phyloP scores from a whole-genome alignment of 2,329 filamentous ascomycete genomes.

The Hymenoscyphus salicellus region DNA sequence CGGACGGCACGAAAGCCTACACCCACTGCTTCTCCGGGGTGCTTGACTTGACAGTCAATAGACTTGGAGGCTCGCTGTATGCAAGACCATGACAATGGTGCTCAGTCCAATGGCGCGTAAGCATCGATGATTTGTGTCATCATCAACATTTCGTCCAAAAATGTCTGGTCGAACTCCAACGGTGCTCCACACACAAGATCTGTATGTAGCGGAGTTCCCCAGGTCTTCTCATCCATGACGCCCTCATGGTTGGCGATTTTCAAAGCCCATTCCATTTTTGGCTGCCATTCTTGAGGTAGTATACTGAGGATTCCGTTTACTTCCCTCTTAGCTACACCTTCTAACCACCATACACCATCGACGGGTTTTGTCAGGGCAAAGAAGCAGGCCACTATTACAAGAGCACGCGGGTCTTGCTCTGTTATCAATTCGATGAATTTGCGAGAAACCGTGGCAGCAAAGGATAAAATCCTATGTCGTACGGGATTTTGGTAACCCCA shows the following conservation, averaged over 20 bases:
- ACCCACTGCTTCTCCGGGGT: neutral
- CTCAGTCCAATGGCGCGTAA: neutral
- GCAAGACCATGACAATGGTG: neutral
- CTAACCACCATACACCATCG: conserved; percentile 60
- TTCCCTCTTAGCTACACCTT: conserved; percentile 63
- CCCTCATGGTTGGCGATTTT: conserved; percentile 32
- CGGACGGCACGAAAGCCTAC: neutral
- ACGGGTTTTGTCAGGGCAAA: conserved; percentile 33
- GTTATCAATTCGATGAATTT: conserved; percentile 60
- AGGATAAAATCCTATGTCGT: conserved; percentile 56
- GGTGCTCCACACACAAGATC: neutral
- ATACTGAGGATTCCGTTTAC: conserved; percentile 51
- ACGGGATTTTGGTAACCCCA: conserved; percentile 62
- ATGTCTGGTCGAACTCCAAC: neutral
- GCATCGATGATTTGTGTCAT: conserved; percentile 2
- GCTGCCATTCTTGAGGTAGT: conserved; percentile 33
- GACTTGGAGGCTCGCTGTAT: neutral
- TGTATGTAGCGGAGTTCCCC: conserved; percentile 24
- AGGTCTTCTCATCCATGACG: conserved; percentile 29
- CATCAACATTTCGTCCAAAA: neutral
- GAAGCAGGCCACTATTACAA: conserved; percentile 34
- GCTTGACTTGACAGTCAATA: neutral
- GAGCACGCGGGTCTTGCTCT: conserved; percentile 45
- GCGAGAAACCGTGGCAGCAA: conserved; percentile 62
- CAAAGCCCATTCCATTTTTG: conserved; percentile 35